Evolutionary conservation across 306 rosid species (phyloP).

Genomic region (Cucurbita ficifolia): DNA sequence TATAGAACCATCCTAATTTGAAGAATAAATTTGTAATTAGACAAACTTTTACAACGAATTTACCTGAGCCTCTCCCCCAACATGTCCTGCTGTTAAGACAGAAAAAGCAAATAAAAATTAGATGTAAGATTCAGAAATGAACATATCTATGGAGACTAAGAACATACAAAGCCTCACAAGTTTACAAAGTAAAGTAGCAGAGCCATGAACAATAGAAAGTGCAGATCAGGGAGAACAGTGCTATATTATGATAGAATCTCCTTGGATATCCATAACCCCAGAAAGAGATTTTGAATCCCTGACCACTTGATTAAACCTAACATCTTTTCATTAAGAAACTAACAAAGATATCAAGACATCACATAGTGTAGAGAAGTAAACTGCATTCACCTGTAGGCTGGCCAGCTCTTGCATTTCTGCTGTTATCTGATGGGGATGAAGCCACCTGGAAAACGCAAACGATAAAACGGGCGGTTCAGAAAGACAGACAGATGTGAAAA

Average conservation of each 20-base stretch:
- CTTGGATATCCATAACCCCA: background rate
- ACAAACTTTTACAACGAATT: background rate
- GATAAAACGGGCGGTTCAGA: background rate
- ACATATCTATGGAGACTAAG: background rate
- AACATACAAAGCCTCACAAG: background rate
- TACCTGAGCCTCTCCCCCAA: constrained; percentile 34
- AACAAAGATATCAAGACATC: background rate
- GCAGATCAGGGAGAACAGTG: background rate
- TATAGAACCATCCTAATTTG: background rate
- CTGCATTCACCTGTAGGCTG: constrained; percentile 40
- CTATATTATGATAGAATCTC: background rate
- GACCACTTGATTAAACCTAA: background rate
- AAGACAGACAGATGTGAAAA: background rate
- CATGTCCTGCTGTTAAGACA: constrained; percentile 30
- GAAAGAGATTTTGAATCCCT: background rate
- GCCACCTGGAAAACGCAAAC: constrained; percentile 30
- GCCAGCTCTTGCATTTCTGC: constrained; percentile 37
- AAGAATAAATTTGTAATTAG: background rate
- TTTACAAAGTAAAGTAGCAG: background rate
- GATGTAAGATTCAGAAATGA: background rate
- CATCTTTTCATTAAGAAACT: background rate
- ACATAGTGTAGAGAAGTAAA: background rate
- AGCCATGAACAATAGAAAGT: background rate
- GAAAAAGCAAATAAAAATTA: background rate
- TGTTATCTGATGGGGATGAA: constrained; percentile 26